Evolutionary conservation across 2,329 filamentous ascomycete species (phyloP).

Genomic region (Penicillium sp.): DNA sequence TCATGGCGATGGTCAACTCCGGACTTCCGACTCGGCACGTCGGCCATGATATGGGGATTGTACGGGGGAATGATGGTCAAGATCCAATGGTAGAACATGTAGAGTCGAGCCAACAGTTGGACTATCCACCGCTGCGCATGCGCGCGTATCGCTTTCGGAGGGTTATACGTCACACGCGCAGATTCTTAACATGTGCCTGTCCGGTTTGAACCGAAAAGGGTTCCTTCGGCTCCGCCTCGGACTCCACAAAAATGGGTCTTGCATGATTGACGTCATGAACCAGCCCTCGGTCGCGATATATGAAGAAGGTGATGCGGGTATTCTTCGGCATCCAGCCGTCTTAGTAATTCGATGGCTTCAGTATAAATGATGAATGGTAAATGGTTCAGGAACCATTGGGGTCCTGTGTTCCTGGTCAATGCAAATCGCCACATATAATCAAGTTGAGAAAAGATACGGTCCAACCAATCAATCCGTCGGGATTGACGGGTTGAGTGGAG

Average conservation of each 20-base stretch:
- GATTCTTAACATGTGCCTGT: neutral
- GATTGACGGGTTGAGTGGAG: neutral
- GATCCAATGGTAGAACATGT: neutral
- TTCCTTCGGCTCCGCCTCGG: neutral
- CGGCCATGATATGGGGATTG: neutral
- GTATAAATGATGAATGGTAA: neutral
- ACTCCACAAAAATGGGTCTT: neutral
- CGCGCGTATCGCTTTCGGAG: neutral
- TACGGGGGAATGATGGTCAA: neutral
- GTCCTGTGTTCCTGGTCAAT: neutral
- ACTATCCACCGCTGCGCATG: too few species aligned
- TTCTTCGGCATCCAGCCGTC: neutral
- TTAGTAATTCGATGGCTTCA: neutral
- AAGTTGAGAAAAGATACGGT: neutral
- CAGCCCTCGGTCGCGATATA: neutral
- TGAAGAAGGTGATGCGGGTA: neutral
- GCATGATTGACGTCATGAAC: neutral
- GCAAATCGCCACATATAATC: neutral
- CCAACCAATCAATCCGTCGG: neutral
- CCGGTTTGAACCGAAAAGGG: neutral
- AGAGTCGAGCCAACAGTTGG: too few species aligned
- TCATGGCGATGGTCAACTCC: neutral
- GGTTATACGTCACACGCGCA: neutral
- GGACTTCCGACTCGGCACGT: neutral
- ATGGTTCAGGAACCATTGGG: neutral